Evolutionary conservation across 129 eudicot species (phyloP), one percentile per base, ranked within the genome.

Genomic region (Centrapalus pauciflorus): DNA sequence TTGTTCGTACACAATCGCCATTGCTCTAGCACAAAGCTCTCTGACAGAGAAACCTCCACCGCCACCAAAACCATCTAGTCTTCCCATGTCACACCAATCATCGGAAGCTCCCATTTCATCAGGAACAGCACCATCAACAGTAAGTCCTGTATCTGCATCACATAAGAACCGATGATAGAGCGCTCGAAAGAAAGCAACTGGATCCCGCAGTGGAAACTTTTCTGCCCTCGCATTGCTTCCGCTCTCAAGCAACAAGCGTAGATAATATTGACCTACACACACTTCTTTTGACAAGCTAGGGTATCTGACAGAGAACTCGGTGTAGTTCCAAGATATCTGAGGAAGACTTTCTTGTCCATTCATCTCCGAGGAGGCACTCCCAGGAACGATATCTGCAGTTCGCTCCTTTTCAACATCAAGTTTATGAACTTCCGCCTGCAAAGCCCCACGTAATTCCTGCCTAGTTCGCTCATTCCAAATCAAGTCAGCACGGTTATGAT

Each of bases 11-110:
- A 88, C 98, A 69, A 92, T 92, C 11, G 98, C 89, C 98, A 92
- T 88, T 30, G 98, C 96, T 72, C 98, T 82, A 50, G 98, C 98
- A 78, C 98, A 92, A 61, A 92, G 95, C 82, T 92, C 98, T 72
- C 98, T 80, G 5, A 92, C 98, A 1, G 96, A 92, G 63, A 84
- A 83, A 25, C 98, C 98, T 24, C 96, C 98, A 8, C 96, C 98
- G 66, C 98, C 98, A 28, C 98, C 98, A 78, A 92, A 92, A 66
- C 98, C 98, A 85, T 92, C 98, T 64, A 92, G 64, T 69, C 98
- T 75, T 38, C 91, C 95, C 98, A 88, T 88, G 69, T 92, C 98
- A 75, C 98, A 92, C 98, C 98, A 92, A 82, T 92, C 98, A 83
- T 92, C 96, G 77, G 98, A 85, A 12, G 90, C 85, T 16, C 98